These are phyloP conservation scores for Piloderma croceum DNA, from an alignment of 768 basidiomycete genomes.

Conservation along the genomic window DNA sequence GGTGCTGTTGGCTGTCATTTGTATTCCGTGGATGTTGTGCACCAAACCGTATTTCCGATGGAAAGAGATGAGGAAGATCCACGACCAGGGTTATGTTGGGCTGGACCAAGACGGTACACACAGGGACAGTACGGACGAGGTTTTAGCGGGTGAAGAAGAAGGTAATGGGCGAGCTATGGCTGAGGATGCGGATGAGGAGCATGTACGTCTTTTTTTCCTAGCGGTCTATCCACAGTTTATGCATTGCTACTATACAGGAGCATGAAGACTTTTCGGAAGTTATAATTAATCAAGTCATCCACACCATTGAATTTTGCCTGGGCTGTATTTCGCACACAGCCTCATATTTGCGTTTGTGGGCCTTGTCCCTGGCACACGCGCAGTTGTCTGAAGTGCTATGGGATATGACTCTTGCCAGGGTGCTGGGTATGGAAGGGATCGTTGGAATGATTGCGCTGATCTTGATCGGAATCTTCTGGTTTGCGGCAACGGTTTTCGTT, in stretches of 20 bases:
- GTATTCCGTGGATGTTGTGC: conserved; percentile 93
- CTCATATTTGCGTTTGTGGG: conserved; percentile 92
- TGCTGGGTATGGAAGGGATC: conserved; percentile 58
- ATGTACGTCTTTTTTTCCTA: conserved; percentile 45
- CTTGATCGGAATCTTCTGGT: conserved; percentile 68
- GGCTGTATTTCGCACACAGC: conserved; percentile 98
- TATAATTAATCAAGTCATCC: conserved; percentile 95
- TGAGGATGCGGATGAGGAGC: conserved; percentile 65
- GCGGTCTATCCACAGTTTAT: conserved; percentile 12
- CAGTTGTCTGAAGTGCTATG: conserved; percentile 94
- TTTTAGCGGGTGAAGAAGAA: conserved; percentile 74
- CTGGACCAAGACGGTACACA: conserved; percentile 42
- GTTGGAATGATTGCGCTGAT: conserved; percentile 50
- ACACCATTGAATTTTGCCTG: conserved; percentile 98
- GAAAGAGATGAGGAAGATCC: conserved; percentile 83
- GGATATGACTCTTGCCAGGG: conserved; percentile 72
- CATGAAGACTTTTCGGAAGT: conserved; percentile 92
- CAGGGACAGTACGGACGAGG: conserved; percentile 53
- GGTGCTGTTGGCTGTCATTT: conserved; percentile 71
- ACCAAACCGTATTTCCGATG: conserved; percentile 88
- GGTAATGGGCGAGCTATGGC: conserved; percentile 68
- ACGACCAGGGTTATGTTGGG: conserved; percentile 79
- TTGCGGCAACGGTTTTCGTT: conserved; percentile 65
- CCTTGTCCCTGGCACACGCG: conserved; percentile 94
- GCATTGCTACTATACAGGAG: conserved; percentile 39